Evolutionary conservation across 139 green algal species (phyloP), one percentile per base, ranked within the genome.

Genomic region (Chlorella sp.): DNA sequence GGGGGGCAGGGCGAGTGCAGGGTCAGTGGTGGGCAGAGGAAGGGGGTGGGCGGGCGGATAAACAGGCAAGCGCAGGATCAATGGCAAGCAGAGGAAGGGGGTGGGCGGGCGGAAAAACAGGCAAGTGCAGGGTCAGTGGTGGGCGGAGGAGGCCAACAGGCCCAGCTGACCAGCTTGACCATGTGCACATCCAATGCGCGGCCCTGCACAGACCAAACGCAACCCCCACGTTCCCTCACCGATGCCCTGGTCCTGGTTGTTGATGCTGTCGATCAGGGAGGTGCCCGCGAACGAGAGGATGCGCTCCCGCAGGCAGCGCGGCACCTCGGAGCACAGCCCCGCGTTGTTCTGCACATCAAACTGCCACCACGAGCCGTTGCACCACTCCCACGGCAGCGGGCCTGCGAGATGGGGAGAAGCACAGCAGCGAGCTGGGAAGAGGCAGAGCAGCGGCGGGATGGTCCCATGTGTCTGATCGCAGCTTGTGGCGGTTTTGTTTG

Each of bases 251-350:
- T 85, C 67, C 69, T 36, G 36, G 73, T 83, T n/a, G 30, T 72
- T 70, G 36, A 89, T 22, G 20, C 24, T 41, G 84, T 91, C 82
- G 19, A 91, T 78, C 34, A 92, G 84, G 0, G 80, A 81, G 24
- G 89, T 92, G 56, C 89, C 89, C 1, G 73, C 30, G 28, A 86
- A 86, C 20, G 68, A 69, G 1, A 43, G 8, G 64, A 92, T 60
- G 62, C 84, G 83, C 24, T 75, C 70, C 19, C 65, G 36, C 62
- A 92, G 81, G 83, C 89, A 92, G 3, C 46, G 4, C 16, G 87
- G 86, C 48, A 92, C 74, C 64, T 86, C 80, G 54, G 87, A 81
- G 48, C 89, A 92, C 81, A 92, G 64, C 38, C 84, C 81, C 28
- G 82, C 48, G 65, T 90, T 90, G 56, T 43, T 75, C 28, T 82